Conservation (phyloP, 352 stramenopile genomes). For the Globisporangium middletonii region DNA sequence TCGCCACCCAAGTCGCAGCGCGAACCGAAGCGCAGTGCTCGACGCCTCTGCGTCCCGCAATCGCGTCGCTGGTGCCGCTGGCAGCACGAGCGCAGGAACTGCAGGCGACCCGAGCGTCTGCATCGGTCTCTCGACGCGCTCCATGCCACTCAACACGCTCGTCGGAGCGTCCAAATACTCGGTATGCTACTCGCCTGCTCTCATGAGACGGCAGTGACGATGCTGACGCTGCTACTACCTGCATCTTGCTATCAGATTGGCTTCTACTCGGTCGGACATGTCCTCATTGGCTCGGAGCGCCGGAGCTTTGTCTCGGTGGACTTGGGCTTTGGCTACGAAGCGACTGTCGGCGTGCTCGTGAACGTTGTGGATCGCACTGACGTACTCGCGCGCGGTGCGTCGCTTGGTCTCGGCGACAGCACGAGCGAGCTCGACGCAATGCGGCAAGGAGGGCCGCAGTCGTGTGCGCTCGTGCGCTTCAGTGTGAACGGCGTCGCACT, state of each 20-base stretch:
- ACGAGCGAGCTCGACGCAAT: too few species aligned
- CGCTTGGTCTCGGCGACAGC: too few species aligned
- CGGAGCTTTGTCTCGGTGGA: conserved; percentile 52
- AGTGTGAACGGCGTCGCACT: conserved; percentile 65
- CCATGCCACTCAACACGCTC: conserved; percentile 76
- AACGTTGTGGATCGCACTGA: conserved; percentile 42
- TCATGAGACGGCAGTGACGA: too few species aligned
- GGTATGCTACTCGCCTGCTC: conserved; percentile 19
- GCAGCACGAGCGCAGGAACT: conserved; percentile 3
- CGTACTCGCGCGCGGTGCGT: neutral
- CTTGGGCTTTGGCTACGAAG: conserved; percentile 46
- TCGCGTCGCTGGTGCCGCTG: neutral
- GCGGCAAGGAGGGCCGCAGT: conserved; percentile 7
- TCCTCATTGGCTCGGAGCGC: conserved; percentile 58
- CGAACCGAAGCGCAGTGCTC: conserved; percentile 1
- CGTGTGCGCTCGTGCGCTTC: conserved; percentile 53
- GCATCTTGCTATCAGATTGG: conserved; percentile 39
- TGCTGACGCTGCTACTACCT: neutral
- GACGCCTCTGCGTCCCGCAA: neutral
- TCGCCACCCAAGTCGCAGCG: conserved; percentile 15
- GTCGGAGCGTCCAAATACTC: conserved; percentile 76
- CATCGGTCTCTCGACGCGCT: conserved; percentile 68
- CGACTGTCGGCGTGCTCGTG: conserved; percentile 73
- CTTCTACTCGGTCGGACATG: conserved; percentile 75
- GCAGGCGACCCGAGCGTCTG: conserved; percentile 62